These are phyloP conservation scores for Quercus glauca DNA, from an alignment of 306 rosid genomes.

Conservation along the genomic window DNA sequence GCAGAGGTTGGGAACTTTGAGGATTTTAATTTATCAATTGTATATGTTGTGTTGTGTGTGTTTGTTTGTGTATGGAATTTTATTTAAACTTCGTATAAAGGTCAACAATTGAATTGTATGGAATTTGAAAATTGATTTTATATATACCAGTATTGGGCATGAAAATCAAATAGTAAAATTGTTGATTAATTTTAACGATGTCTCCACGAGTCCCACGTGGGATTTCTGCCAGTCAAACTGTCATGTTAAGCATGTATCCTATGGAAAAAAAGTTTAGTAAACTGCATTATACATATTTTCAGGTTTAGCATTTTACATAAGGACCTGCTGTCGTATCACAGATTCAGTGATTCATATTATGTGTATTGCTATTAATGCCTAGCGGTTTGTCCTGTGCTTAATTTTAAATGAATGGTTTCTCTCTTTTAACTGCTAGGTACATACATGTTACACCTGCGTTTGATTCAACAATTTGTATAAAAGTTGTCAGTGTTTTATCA, in stretches of 20 bases:
- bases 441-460: too few relatives aligned
- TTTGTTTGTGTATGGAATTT: too few relatives aligned
- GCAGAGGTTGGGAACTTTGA: not conserved
- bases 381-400: too few relatives aligned
- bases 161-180: not conserved
- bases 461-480: too few relatives aligned
- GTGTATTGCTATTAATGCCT: too few relatives aligned
- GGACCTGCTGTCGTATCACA: too few relatives aligned
- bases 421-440: too few relatives aligned
- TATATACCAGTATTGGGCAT: not conserved
- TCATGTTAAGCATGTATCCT: not conserved
- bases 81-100: not conserved
- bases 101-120: not conserved
- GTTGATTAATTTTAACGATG: not conserved
- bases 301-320: too few relatives aligned
- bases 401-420: too few relatives aligned
- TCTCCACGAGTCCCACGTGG: not conserved
- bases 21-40: not conserved
- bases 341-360: too few relatives aligned
- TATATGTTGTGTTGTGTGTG: not conserved
- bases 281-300: not conserved
- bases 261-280: not conserved
- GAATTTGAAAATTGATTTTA: too few relatives aligned
- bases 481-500: too few relatives aligned
- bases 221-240: not conserved